Evolutionary conservation across 805 yeast genomes (phyloP).

Genomic region (Cyberlindnera suaveolens): DNA sequence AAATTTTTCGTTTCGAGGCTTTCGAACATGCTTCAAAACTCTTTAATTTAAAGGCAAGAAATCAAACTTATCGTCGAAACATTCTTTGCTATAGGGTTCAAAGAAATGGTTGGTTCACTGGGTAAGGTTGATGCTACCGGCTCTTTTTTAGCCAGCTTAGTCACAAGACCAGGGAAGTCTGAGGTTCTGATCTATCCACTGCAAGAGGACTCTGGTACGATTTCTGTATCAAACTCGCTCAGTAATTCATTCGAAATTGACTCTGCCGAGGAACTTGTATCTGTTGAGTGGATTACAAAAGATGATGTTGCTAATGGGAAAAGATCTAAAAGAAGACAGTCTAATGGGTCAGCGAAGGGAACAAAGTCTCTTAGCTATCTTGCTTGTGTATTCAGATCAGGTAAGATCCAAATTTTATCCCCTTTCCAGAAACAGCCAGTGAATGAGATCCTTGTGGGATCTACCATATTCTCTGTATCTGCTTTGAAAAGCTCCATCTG

Average conservation of each 20-base stretch:
- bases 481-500: conserved; percentile 23
- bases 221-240: conserved; percentile 16
- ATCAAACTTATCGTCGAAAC: not conserved
- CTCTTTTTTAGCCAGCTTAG: conserved; percentile 31
- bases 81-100: not conserved
- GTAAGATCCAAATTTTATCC: conserved; percentile 38
- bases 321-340: conserved; percentile 24
- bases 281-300: conserved; percentile 31
- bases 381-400: conserved; percentile 29
- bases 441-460: conserved; percentile 29
- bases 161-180: conserved; percentile 38
- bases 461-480: conserved; percentile 15
- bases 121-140: conserved; percentile 27
- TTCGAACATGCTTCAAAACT: too few relatives aligned
- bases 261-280: conserved; percentile 31
- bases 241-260: conserved; percentile 34
- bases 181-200: conserved; percentile 39
- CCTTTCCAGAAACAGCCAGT: conserved; percentile 35
- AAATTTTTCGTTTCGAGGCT: conserved; percentile 7
- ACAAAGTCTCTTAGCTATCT: conserved; percentile 20
- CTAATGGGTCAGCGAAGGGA: conserved; percentile 5
- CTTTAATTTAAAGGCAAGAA: not conserved
- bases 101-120: conserved; percentile 4
- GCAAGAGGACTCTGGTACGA: conserved; percentile 14
- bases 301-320: conserved; percentile 11